Conservation (phyloP, 73 alveolate genomes). For the Diophrys appendiculata region DNA sequence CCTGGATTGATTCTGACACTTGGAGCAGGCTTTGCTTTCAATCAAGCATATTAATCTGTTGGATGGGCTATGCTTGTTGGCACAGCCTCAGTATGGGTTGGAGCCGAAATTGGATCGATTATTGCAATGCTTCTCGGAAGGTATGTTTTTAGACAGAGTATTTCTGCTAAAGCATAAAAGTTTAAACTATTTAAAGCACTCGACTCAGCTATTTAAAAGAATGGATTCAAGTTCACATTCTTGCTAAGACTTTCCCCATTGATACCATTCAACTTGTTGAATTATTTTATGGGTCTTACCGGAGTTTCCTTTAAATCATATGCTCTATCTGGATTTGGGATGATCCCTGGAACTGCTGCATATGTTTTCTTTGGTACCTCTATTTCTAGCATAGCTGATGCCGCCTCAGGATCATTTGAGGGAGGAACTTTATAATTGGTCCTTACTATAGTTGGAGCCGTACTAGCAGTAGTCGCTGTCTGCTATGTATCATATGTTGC, state of each 20-base stretch:
- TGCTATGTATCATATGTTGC: constrained; percentile 31
- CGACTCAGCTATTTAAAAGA: constrained; percentile 47
- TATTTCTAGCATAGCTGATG: constrained; percentile 44
- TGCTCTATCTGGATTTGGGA: constrained; percentile 48
- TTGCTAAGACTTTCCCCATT: constrained; percentile 69
- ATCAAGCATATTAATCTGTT: constrained; percentile 20
- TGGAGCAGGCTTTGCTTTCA: constrained; percentile 58
- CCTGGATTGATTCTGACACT: constrained; percentile 56
- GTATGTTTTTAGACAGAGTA: constrained; percentile 37
- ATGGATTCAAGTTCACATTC: constrained; percentile 68
- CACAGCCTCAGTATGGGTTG: constrained; percentile 32
- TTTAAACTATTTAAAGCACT: constrained; percentile 46
- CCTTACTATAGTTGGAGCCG: constrained; percentile 36
- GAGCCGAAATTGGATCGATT: constrained; percentile 45
- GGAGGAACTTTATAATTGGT: constrained; percentile 36
- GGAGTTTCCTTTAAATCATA: constrained; percentile 20
- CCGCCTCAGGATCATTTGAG: constrained; percentile 33
- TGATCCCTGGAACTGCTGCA: constrained; percentile 59
- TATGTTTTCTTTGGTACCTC: constrained; percentile 53
- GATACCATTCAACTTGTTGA: constrained; percentile 69
- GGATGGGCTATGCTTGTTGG: constrained; percentile 49
- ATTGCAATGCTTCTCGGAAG: constrained; percentile 53
- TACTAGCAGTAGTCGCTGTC: constrained; percentile 43
- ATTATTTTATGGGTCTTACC: constrained; percentile 63
- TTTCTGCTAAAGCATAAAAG: constrained; percentile 11